These are phyloP conservation scores for Blastobotrys terrestris DNA, from an alignment of 805 yeast species.

Conservation along the genomic window DNA sequence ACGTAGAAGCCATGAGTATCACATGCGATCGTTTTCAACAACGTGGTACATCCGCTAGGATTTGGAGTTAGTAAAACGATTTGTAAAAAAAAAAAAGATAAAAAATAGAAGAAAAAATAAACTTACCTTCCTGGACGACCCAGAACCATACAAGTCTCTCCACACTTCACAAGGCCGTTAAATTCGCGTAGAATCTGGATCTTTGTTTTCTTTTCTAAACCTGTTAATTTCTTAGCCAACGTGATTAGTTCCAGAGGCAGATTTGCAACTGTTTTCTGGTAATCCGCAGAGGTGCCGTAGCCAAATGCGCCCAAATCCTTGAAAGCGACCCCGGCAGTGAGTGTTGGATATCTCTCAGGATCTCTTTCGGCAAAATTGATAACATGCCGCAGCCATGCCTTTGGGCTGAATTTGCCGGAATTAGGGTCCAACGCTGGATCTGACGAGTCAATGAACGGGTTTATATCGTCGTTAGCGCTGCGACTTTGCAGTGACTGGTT, in stretches of 20 bases:
- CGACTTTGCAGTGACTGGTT: background rate
- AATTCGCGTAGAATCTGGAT: constrained; percentile 37
- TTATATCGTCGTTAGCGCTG: constrained; percentile 10
- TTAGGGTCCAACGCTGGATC: constrained; percentile 55
- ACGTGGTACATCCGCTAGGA: constrained; percentile 55
- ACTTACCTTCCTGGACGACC: constrained; percentile 60
- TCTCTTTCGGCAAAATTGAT: constrained; percentile 46
- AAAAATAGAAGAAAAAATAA: no score
- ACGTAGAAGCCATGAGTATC: constrained; percentile 41
- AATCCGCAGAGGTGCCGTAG: constrained; percentile 56
- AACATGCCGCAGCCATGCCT: constrained; percentile 60
- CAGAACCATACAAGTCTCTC: constrained; percentile 63
- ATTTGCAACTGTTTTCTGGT: constrained; percentile 56
- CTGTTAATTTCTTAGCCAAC: constrained; percentile 23
- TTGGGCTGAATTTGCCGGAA: constrained; percentile 47
- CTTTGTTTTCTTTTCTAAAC: constrained; percentile 37
- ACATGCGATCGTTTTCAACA: constrained; percentile 50
- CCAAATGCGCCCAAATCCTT: constrained; percentile 58
- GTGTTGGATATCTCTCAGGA: constrained; percentile 53
- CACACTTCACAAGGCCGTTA: constrained; percentile 55
- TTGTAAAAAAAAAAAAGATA: no score
- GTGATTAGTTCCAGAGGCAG: constrained; percentile 23
- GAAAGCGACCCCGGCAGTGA: constrained; percentile 57
- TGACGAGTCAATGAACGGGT: constrained; percentile 22
- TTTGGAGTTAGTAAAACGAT: background rate